phyloP scores from a whole-genome alignment of 192 early-diverging fungal genomes.

The Mortierella alpina region DNA sequence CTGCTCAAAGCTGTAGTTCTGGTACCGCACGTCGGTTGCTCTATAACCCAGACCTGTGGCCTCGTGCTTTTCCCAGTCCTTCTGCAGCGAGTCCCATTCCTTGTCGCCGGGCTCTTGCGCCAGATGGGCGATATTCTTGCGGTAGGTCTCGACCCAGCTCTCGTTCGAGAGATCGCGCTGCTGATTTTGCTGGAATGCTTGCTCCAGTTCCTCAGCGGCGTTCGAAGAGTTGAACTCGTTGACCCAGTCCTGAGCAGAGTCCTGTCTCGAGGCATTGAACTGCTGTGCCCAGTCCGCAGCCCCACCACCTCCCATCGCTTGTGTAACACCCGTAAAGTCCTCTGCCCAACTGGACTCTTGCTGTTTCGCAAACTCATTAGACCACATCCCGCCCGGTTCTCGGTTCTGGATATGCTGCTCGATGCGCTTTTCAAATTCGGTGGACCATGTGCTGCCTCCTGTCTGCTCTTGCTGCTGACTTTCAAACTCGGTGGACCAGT shows the following conservation, averaged over 20 bases:
- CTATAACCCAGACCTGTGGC: conserved; percentile 58
- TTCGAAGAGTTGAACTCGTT: conserved; percentile 64
- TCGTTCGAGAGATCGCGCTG: conserved; percentile 63
- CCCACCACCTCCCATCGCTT: conserved; percentile 53
- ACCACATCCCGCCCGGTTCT: conserved; percentile 62
- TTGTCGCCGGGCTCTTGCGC: conserved; percentile 66
- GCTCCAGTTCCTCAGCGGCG: conserved; percentile 48
- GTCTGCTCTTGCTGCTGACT: conserved; percentile 34
- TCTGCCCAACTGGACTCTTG: conserved; percentile 70
- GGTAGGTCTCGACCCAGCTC: conserved; percentile 77
- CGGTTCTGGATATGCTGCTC: conserved; percentile 62
- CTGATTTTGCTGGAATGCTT: conserved; percentile 65
- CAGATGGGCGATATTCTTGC: conserved; percentile 76
- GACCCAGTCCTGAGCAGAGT: conserved; percentile 39
- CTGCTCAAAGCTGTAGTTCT: conserved; percentile 78
- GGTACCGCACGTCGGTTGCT: conserved; percentile 68
- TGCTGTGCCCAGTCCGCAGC: conserved; percentile 54
- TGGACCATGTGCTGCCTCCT: conserved; percentile 71
- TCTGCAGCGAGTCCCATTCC: conserved; percentile 80
- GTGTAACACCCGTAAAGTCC: conserved; percentile 66
- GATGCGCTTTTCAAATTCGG: conserved; percentile 74
- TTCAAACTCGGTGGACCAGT: conserved; percentile 48
- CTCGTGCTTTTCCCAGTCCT: conserved; percentile 72
- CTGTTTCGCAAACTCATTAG: conserved; percentile 65
- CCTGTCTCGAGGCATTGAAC: conserved; percentile 40